These are phyloP conservation scores for Claviceps quebecensis DNA, from an alignment of 2,329 filamentous ascomycete genomes.

Conservation along the genomic window DNA sequence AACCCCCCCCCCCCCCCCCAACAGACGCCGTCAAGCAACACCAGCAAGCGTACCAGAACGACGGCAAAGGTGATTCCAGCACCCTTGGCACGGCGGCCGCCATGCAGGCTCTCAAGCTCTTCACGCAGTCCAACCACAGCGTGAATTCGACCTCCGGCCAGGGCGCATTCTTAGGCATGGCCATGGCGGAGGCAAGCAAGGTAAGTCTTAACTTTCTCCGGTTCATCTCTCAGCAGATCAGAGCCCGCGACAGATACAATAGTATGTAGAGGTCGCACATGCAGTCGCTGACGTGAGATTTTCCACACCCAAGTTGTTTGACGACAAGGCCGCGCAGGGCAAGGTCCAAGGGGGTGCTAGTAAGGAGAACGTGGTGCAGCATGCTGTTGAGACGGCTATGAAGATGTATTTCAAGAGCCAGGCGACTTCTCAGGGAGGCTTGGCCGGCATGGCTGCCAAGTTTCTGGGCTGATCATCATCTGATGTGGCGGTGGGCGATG, in stretches of 20 bases:
- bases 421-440: conserved; percentile 28
- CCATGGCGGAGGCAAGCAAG: conserved; percentile 79
- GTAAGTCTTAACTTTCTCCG: conserved; percentile 23
- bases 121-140: conserved; percentile 43
- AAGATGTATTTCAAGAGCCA: conserved; percentile 85
- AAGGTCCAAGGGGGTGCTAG: conserved; percentile 43
- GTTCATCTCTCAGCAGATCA: too few relatives aligned
- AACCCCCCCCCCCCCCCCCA: too few relatives aligned
- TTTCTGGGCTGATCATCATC: conserved; percentile 21
- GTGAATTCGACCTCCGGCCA: conserved; percentile 41
- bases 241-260: too few relatives aligned
- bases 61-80: conserved; percentile 30
- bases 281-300: neutral
- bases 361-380: conserved; percentile 68
- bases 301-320: conserved; percentile 35
- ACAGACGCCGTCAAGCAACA: conserved; percentile 59
- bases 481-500: neutral
- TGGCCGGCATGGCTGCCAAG: conserved; percentile 34
- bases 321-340: conserved; percentile 40
- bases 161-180: conserved; percentile 69
- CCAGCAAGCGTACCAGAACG: conserved; percentile 53
- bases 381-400: conserved; percentile 73
- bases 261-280: too few relatives aligned
- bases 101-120: conserved; percentile 71
- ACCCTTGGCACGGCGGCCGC: conserved; percentile 60